Base-by-base conservation (phyloP, 192 early-diverging fungal species). In the Coemansia sp. region DNA sequence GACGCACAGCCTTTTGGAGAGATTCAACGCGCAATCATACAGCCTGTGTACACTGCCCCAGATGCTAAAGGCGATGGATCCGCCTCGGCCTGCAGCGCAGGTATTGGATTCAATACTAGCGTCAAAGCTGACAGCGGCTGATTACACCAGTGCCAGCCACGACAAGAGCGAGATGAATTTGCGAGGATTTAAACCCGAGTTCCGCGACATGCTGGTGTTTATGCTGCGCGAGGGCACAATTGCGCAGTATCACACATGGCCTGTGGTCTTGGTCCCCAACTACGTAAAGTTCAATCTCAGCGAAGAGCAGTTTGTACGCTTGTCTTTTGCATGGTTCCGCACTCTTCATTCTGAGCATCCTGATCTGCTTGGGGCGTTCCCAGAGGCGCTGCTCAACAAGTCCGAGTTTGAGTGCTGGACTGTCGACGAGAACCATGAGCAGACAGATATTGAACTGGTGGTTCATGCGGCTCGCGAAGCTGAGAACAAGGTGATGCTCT, bases 201-300 rank as follows among this genome's bases (percentile, higher is more conserved):
- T 93, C 57, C 79, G 93, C n/a, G 93, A 95, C 50, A 86, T 93
- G 27, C 75, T 95, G 24, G 90, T 89, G 1, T 90, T 88, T 62
- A 70, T 98, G 56, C 79, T 98, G 38, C 83, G 92, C 27, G 85
- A 92, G 62, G 85, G 87, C 27, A 56, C 89, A 5, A 83, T 95
- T 19, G 84, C 87, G 7, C 94, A 98, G 67, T 73, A 91, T 27
- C 92, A 96, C 66, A 92, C 89, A 58, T 94, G 89, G 68, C 75
- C 90, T 4, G 56, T 87, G 17, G 60, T 90, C 22, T 69, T 89
- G 52, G 83, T 88, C 17, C 88, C 88, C 0, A 81, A 70, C 66
- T 82, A 88, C 35, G 84, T 89, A 23, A 85, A 84, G 50, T 58
- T 61, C 51, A 54, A 74, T 23, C 58, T 74, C 27, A 65, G 58